phyloP scores from a whole-genome alignment of 225 moss, liverwort and hornwort species.

The Polytrichum commune region DNA sequence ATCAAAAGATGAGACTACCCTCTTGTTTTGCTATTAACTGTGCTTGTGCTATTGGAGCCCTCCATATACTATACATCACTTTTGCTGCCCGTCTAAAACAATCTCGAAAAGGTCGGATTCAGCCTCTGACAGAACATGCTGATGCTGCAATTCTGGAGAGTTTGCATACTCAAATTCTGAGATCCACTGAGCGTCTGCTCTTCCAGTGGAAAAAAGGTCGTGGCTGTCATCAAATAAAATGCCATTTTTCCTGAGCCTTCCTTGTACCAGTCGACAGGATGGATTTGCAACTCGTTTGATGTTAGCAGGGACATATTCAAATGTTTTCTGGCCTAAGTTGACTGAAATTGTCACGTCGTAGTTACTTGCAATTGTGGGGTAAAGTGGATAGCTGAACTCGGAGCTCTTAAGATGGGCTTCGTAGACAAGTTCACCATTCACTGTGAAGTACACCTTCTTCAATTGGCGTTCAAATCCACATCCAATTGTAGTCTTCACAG shows the following conservation, averaged over 20 bases:
- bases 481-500: slow-evolving; percentile 43
- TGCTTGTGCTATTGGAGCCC: neutral
- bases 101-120: slow-evolving; percentile 68
- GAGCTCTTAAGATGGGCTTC: slow-evolving; percentile 37
- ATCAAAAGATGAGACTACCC: slow-evolving; percentile 2
- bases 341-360: slow-evolving; percentile 59
- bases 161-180: slow-evolving; percentile 45
- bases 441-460: slow-evolving; percentile 48
- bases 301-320: slow-evolving; percentile 54
- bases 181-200: slow-evolving; percentile 53
- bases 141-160: slow-evolving; percentile 32
- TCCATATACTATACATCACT: slow-evolving; percentile 9
- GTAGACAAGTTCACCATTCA: slow-evolving; percentile 57
- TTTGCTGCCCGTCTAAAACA: slow-evolving; percentile 47
- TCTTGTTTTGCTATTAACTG: neutral
- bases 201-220: slow-evolving; percentile 55
- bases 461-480: slow-evolving; percentile 51
- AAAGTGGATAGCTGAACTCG: slow-evolving; percentile 49
- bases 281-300: slow-evolving; percentile 44
- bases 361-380: slow-evolving; percentile 67
- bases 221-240: slow-evolving; percentile 45
- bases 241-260: slow-evolving; percentile 23
- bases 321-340: slow-evolving; percentile 49
- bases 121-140: slow-evolving; percentile 47
- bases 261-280: slow-evolving; percentile 45